phyloP scores from a whole-genome alignment of 1,139 yeast species.

The Geotrichum reessii region DNA sequence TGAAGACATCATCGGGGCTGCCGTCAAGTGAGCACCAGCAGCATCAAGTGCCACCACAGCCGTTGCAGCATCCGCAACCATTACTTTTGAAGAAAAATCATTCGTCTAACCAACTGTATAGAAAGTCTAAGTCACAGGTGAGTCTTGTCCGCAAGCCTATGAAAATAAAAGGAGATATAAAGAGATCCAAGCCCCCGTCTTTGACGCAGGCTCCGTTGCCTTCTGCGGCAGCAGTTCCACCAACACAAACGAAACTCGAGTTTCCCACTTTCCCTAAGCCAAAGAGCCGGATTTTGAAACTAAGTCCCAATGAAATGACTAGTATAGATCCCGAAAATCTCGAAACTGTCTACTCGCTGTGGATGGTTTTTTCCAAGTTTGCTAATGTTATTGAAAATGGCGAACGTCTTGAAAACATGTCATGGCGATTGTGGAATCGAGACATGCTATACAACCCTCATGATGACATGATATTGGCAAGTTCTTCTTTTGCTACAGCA shows the following conservation, averaged over 20 bases:
- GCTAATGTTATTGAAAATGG: conserved; percentile 50
- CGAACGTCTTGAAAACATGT: conserved; percentile 50
- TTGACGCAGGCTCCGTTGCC: background rate
- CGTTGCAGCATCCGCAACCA: background rate
- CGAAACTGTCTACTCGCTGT: conserved; percentile 40
- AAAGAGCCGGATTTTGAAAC: conserved; percentile 26
- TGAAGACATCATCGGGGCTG: background rate
- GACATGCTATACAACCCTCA: conserved; percentile 33
- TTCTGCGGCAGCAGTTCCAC: background rate
- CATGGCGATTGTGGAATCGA: conserved; percentile 55
- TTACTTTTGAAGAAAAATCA: background rate
- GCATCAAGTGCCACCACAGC: background rate
- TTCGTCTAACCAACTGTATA: conserved; percentile 1
- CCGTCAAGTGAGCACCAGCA: background rate
- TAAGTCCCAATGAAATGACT: conserved; percentile 29
- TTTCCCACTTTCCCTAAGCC: conserved; percentile 7
- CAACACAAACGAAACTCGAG: background rate
- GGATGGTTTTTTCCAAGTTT: conserved; percentile 53
- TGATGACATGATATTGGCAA: background rate
- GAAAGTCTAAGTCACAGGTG: conserved; percentile 5
- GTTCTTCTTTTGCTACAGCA: background rate
- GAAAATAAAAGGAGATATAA: background rate
- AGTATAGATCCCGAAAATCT: conserved; percentile 41
- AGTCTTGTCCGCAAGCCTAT: background rate
- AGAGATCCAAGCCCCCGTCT: background rate